Conservation (phyloP, 352 stramenopile genomes). For the Phytophthora fragariaefolia region DNA sequence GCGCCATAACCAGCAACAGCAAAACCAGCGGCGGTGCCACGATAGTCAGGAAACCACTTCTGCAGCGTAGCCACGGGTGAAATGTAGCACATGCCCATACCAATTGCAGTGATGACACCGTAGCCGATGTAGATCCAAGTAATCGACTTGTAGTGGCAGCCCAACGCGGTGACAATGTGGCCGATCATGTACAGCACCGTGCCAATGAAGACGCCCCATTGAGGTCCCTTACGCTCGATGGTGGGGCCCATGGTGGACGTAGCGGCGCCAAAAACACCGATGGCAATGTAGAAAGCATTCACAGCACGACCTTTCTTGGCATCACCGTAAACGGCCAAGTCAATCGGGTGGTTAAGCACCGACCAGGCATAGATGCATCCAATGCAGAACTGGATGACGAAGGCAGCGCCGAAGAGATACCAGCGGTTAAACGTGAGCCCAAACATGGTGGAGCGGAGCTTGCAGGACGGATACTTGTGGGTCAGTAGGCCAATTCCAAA, state of each 20-base stretch:
- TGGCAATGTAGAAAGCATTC: constrained; percentile 76
- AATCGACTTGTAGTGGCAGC: constrained; percentile 62
- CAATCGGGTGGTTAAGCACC: constrained; percentile 76
- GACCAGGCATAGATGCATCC: constrained; percentile 79
- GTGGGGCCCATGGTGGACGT: constrained; percentile 60
- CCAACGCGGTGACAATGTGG: constrained; percentile 63
- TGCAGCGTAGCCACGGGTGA: constrained; percentile 67
- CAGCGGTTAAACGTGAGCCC: constrained; percentile 42
- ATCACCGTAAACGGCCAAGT: constrained; percentile 60
- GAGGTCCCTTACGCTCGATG: constrained; percentile 66
- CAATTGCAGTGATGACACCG: constrained; percentile 64
- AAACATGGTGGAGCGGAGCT: constrained; percentile 24
- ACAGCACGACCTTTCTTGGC: constrained; percentile 57
- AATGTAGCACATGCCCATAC: constrained; percentile 75
- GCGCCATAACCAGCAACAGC: constrained; percentile 68
- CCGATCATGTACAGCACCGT: constrained; percentile 55
- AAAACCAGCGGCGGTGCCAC: constrained; percentile 67
- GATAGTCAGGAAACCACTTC: constrained; percentile 83
- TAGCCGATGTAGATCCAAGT: constrained; percentile 69
- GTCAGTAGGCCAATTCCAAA: constrained; percentile 33
- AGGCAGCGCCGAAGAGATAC: constrained; percentile 70
- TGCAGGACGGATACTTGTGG: constrained; percentile 17
- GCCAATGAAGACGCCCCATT: constrained; percentile 49
- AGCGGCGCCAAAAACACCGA: constrained; percentile 61
- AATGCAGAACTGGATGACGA: constrained; percentile 73